Conservation (phyloP, 805 yeast species). For the Grigorovia yakushimaensis region DNA sequence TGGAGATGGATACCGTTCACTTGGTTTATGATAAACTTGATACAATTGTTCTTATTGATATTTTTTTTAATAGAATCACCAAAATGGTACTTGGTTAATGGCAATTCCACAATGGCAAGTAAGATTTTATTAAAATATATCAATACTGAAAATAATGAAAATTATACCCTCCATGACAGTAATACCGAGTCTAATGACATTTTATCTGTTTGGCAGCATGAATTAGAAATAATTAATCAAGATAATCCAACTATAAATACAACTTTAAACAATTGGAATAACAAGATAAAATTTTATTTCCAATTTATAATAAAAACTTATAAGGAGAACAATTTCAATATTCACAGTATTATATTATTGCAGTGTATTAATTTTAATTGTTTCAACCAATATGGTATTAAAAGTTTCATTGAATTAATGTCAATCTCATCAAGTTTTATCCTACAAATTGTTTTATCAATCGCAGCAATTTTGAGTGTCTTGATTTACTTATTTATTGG, state of each 20-base stretch:
- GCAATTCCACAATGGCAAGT: conserved; percentile 12
- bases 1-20: conserved; percentile 5
- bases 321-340: too few species aligned
- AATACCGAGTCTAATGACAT: too few species aligned
- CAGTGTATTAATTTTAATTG: background rate
- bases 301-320: background rate
- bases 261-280: background rate
- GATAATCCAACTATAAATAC: background rate
- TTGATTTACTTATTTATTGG: background rate
- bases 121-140: background rate
- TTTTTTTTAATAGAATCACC: conserved; percentile 3
- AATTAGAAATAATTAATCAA: background rate
- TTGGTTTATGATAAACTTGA: background rate
- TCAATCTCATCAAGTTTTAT: background rate
- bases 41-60: background rate
- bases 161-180: too few species aligned
- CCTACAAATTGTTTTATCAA: background rate
- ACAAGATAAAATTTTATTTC: too few species aligned
- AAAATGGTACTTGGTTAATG: conserved; percentile 8
- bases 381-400: conserved; percentile 1
- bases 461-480: background rate
- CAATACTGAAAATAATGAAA: background rate
- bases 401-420: background rate
- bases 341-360: background rate
- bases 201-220: background rate